Base-by-base conservation (phyloP, 352 stramenopile genomes). In the Pythium plurisporium region DNA sequence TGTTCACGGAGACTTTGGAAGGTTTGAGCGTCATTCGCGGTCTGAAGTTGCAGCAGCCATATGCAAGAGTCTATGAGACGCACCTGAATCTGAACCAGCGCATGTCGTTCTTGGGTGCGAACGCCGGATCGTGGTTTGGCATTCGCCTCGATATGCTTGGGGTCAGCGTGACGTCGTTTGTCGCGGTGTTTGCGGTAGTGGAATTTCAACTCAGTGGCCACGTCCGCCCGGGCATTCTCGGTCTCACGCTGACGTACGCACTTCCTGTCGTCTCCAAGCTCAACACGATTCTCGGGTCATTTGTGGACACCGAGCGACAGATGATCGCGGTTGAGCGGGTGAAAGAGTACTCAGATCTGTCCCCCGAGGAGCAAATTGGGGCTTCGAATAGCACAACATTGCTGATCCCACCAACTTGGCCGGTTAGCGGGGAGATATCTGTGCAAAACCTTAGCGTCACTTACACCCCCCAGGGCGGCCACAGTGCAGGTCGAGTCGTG, bases 271-370 rank as follows among this genome's bases (percentile, higher is more conserved):
- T 97, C 5, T 77, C 76, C 8, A 95, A 94, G 48, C 61, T 96
- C n/a, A 96, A 95, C 40, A 74, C 80, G 0, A 76, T 94, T 17
- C 66, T 97, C 14, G 83, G 81, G 5, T 88, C 79, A 26, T 94
- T 96, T 23, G 70, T 94, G 30, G 86, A 92, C 43, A 95, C 88
- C 1, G 90, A 97, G 66, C 87, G 91, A 23, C 82, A 96, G 36
- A 95, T 97, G 82, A 91, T 97, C n/a, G 78, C 82, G 5, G 87
- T 96, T 14, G 89, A 97, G 64, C 84, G 89, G 15, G 73, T 96
- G 25, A 79, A 84, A 27, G 87, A 96, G 64, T 97, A 96, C 69
- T 54, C 66, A 0, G 67, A 74, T 45, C 48, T 94, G 8, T 59
- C 76, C 2, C 49, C 65, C 6, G 83, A 91, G 59, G 76, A 83